A percentile compares a stretch with the other conserved stretches of the same genome.
Evolutionary conservation across 148 eudicot species (phyloP).

Genomic region (Rhododendron mucronatum): DNA sequence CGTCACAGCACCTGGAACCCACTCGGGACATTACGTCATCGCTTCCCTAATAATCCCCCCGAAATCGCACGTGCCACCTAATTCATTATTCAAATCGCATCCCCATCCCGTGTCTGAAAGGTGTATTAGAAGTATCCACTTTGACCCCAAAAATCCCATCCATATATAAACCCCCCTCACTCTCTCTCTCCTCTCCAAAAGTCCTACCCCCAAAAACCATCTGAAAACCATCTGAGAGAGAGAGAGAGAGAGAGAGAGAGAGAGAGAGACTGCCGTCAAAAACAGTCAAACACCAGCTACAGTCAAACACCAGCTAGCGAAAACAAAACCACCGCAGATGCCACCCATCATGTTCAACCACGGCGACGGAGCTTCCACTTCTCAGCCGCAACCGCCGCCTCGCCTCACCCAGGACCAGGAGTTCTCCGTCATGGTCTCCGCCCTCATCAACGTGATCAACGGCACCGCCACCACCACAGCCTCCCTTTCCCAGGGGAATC

Average conservation of each 20-base stretch:
- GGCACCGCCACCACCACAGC: conserved; percentile 3
- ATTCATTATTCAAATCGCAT: no score
- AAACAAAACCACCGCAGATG: conserved; percentile 7
- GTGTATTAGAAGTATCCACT: background rate
- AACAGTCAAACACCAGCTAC: background rate
- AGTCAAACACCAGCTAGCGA: background rate
- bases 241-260: background rate
- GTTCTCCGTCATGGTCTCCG: conserved; percentile 29
- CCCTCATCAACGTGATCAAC: conserved; percentile 34
- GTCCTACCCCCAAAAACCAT: background rate
- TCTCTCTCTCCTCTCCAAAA: background rate
- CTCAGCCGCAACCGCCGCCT: background rate
- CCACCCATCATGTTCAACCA: conserved; percentile 6
- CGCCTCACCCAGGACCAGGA: conserved; percentile 35
- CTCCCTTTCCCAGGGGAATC: background rate
- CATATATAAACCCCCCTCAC: background rate
- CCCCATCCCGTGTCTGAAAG: background rate
- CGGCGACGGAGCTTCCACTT: conserved; percentile 4
- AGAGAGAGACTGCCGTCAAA: no score
- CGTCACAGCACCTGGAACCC: background rate
- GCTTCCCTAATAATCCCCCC: background rate
- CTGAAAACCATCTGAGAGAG: background rate
- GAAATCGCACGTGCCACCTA: background rate
- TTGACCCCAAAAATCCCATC: background rate
- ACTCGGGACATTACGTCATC: background rate